Evolutionary conservation across 768 basidiomycete genomes (phyloP).

Genomic region (Leccinum disarticulatum): DNA sequence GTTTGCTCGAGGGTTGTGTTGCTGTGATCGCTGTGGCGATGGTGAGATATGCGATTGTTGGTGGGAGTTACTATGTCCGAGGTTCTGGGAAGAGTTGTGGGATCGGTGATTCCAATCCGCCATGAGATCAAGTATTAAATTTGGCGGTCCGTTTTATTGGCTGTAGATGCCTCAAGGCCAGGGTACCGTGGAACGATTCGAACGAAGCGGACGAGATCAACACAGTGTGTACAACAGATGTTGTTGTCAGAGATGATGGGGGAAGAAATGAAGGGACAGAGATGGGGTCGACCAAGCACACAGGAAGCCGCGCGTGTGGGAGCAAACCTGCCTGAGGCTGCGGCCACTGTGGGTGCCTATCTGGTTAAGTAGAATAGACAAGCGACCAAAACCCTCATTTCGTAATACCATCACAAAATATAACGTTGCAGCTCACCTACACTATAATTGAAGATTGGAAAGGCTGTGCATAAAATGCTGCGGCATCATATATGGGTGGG

Average conservation of each 20-base stretch:
- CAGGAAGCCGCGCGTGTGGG: constrained; percentile 51
- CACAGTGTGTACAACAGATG: constrained; percentile 22
- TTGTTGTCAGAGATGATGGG: constrained; percentile 29
- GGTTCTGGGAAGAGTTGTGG: constrained; percentile 39
- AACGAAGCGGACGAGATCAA: constrained; percentile 20
- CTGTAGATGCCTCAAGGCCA: constrained; percentile 26
- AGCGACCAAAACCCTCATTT: neutral
- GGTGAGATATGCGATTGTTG: constrained; percentile 43
- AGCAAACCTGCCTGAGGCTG: constrained; percentile 23
- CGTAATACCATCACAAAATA: neutral
- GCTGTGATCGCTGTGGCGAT: constrained; percentile 41
- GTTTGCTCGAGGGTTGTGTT: constrained; percentile 36
- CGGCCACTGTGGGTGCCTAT: neutral
- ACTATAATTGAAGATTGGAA: neutral
- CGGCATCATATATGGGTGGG: neutral
- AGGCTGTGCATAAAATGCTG: neutral
- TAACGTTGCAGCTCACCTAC: neutral
- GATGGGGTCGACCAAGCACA: constrained; percentile 33
- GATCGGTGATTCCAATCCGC: constrained; percentile 49
- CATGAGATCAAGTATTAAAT: constrained; percentile 44
- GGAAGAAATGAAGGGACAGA: constrained; percentile 47
- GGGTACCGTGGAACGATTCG: constrained; percentile 27
- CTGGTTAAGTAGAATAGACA: neutral
- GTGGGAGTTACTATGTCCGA: constrained; percentile 44
- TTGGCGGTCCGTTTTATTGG: constrained; percentile 13